Base-by-base conservation (phyloP, 73 alveolate genomes). In the Breviolum minutum region DNA sequence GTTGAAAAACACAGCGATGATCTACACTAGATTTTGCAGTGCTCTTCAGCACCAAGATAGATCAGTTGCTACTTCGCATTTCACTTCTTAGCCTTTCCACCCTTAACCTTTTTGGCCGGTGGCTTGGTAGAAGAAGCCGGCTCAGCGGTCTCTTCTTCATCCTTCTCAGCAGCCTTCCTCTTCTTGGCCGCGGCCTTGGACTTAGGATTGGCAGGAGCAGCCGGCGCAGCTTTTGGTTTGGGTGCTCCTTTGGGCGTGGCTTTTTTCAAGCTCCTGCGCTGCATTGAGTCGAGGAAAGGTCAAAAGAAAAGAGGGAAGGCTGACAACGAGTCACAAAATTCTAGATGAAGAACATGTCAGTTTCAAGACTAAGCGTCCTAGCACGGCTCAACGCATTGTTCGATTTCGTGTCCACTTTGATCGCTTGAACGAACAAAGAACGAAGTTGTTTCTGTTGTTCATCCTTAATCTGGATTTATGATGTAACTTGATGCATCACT, bases 301-400 rank as follows among this genome's bases (percentile, higher is more conserved):
- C n/a, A n/a, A n/a, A n/a, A n/a, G n/a, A n/a, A 17, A 71, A 71
- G 81, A 9, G 81, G 29, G 29, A 8, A 71, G 86, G 29, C 12
- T 16, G 30, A 71, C 74, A 66, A 66, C 17, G 24, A 11, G 24
- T 17, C 17, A 13, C 17, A 17, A 13, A 11, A 66, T n/a, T n/a
- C n/a, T n/a, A n/a, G n/a, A n/a, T n/a, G n/a, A 7, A 14, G 74
- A 17, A 66, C 11, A 17, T 11, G 11, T 11, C 74, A 11, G n/a
- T n/a, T n/a, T n/a, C n/a, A n/a, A n/a, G n/a, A n/a, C n/a, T 40
- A 8, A 6, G 64, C 8, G 66, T 24, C 89, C 89, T 81, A 69
- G 70, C 89, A 81, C 89, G 89, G 66, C 64, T 32, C 30, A 81
- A 7, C 70, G 22, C 8, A 69, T 81, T 81, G 89, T 81, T 81